These are phyloP conservation scores for Cercophora scortea DNA, from an alignment of 495 filamentous ascomycete species.

Conservation along the genomic window DNA sequence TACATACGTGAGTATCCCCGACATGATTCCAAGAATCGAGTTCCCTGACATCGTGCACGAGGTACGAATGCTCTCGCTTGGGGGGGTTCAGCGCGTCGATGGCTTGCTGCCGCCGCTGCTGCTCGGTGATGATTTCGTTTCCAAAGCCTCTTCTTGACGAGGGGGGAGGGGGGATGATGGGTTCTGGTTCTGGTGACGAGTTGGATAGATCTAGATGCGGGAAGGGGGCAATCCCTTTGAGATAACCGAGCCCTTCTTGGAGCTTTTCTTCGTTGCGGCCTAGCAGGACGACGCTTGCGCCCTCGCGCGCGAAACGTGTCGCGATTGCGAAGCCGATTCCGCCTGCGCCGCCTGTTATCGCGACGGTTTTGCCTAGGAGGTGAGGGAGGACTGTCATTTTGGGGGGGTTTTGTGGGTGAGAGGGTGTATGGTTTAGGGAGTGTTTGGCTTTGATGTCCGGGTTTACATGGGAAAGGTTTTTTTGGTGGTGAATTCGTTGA, in stretches of 20 bases:
- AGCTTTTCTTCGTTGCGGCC: conserved; percentile 39
- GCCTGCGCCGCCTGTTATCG: conserved; percentile 31
- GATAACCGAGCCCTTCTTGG: conserved; percentile 6
- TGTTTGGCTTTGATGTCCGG: too few relatives aligned
- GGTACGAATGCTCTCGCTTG: background rate
- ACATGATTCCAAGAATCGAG: background rate
- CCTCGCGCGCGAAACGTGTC: conserved; percentile 53
- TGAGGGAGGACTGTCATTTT: conserved; percentile 3
- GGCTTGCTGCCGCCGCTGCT: background rate
- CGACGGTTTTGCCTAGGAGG: conserved; percentile 26
- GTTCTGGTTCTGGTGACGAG: background rate
- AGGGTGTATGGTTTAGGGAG: too few relatives aligned
- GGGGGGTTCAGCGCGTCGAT: background rate
- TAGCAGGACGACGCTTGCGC: conserved; percentile 50
- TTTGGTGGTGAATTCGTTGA: too few relatives aligned
- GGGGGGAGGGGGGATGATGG: background rate
- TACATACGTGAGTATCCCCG: background rate
- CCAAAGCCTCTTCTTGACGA: background rate
- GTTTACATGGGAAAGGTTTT: too few relatives aligned
- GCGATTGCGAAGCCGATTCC: conserved; percentile 52
- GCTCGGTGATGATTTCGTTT: background rate
- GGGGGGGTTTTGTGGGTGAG: background rate
- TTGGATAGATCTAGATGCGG: too few relatives aligned
- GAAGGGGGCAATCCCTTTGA: background rate
- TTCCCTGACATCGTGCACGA: background rate